Conservation (phyloP, 129 eudicot genomes). For the Helianthus tuberosus region DNA sequence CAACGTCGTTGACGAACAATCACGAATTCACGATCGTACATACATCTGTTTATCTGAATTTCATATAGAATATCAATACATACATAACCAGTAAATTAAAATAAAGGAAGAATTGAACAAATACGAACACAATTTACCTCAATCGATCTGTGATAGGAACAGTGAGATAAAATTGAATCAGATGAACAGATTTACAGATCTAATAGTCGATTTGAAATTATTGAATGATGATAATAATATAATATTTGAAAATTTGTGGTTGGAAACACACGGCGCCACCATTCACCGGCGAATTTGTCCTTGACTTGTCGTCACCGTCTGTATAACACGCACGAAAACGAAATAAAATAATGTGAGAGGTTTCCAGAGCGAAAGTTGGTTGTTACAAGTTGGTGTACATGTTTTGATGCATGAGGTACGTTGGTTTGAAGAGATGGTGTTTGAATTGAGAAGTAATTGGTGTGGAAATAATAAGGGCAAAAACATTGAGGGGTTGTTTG, state of each 20-base stretch:
- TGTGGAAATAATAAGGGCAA: background rate
- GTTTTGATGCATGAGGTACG: background rate
- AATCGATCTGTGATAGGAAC: constrained; percentile 12
- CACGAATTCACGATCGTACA: background rate
- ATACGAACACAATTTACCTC: constrained; percentile 11
- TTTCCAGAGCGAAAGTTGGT: background rate
- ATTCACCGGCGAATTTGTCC: constrained; percentile 49
- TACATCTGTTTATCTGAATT: background rate
- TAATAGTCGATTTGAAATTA: background rate
- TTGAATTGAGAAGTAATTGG: background rate
- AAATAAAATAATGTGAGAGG: background rate
- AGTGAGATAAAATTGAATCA: constrained; percentile 1
- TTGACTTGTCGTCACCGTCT: constrained; percentile 36
- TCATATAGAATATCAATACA: background rate
- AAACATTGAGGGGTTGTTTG: too few relatives aligned
- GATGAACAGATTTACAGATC: constrained; percentile 3
- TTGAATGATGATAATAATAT: background rate
- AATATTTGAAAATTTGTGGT: constrained; percentile 14
- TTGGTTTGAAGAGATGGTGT: background rate
- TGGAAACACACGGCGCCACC: constrained; percentile 45
- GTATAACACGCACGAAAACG: constrained; percentile 17
- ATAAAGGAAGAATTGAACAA: constrained; percentile 11
- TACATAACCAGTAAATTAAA: too few relatives aligned
- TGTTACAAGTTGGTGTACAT: background rate
- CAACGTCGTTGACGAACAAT: constrained; percentile 9